Base-by-base conservation (phyloP, 2,329 filamentous ascomycete species). In the Stachybotrys chlorohalonatus region DNA sequence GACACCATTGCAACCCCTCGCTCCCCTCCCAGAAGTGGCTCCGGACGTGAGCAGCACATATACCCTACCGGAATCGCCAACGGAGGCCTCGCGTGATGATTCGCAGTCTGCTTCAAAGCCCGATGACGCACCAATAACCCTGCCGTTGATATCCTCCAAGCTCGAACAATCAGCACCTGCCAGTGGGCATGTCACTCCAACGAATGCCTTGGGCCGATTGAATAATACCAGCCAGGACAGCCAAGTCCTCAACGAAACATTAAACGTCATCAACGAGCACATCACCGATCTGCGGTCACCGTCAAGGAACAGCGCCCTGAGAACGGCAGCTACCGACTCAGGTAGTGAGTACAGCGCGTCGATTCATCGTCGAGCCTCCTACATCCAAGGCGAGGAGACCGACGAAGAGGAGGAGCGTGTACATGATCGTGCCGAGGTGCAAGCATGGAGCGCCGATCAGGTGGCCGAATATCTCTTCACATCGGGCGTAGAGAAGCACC, bases 191-290 rank as follows among this genome's bases (percentile, higher is more conserved):
- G 64, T 63, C 17, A 61, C 65, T 8, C 60, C 69, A 11, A 55
- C 64, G 31, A 55, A 62, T 16, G 57, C 58, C 8, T 56, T 71
- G 13, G 63, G 66, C 52, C 69, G 73, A 50, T 66, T 82, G 51
- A 70, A 69, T 55, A 71, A 75, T 54, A 59, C 63, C 51, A 75
- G 75, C 57, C 75, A 84, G 62, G 75, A 82, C 52, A 80, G 73
- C 65, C 87, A 89, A 11, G 92, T 96, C 52, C 87, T 97, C 76
- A 91, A 92, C 67, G 92, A 97, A 69, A 96, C 93, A 0, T 74
- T 97, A 52, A 96, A 91, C 65, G 93, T 97, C 56, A 97, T 97
- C 64, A 87, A 97, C 68, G 93, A 97, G 71, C 93, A 96, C 67
- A 96, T 97, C 62, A 96, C 90, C 47, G 89, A 96, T 68, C 82